These are phyloP conservation scores for Sisymbrium irio DNA, from an alignment of 345 rosid species.

Conservation along the genomic window DNA sequence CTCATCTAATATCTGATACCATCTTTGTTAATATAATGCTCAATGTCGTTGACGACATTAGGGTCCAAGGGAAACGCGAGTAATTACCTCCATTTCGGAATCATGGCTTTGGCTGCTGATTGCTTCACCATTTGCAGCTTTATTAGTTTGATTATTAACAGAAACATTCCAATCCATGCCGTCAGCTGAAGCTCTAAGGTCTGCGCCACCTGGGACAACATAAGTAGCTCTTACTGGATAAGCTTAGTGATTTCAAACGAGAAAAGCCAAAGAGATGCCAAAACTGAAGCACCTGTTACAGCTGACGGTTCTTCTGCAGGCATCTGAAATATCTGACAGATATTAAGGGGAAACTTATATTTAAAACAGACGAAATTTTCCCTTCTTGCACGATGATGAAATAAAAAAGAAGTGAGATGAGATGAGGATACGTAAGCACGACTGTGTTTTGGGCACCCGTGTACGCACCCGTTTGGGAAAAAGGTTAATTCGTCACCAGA, in stretches of 20 bases:
- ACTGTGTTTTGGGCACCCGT: too few relatives aligned
- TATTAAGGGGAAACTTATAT: slow-evolving; percentile 3
- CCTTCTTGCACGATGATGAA: too few relatives aligned
- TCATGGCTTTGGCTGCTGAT: slow-evolving; percentile 55
- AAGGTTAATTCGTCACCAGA: slow-evolving; percentile 72
- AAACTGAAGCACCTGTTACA: slow-evolving; percentile 33
- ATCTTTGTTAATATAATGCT: slow-evolving; percentile 31
- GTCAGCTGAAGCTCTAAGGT: slow-evolving; percentile 51
- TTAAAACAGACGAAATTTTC: too few relatives aligned
- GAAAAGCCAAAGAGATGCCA: slow-evolving; percentile 70
- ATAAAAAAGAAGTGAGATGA: neutral
- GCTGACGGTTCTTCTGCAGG: slow-evolving; percentile 64
- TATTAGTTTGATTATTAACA: slow-evolving; percentile 47
- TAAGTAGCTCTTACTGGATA: slow-evolving; percentile 51
- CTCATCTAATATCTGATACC: slow-evolving; percentile 76
- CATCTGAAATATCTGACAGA: slow-evolving; percentile 65
- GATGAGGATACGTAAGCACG: slow-evolving; percentile 86
- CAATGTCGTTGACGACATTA: slow-evolving; percentile 41
- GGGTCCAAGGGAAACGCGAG: slow-evolving; percentile 62
- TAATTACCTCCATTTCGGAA: slow-evolving; percentile 56
- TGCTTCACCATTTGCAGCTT: slow-evolving; percentile 57
- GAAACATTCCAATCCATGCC: slow-evolving; percentile 56
- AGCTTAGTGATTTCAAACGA: slow-evolving; percentile 52
- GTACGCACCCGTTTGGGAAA: slow-evolving; percentile 40
- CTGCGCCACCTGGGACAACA: slow-evolving; percentile 47